Evolutionary conservation across 257 asterid species (phyloP), one percentile per base, ranked within the genome.

Genomic region (Penstemon davidsonii): DNA sequence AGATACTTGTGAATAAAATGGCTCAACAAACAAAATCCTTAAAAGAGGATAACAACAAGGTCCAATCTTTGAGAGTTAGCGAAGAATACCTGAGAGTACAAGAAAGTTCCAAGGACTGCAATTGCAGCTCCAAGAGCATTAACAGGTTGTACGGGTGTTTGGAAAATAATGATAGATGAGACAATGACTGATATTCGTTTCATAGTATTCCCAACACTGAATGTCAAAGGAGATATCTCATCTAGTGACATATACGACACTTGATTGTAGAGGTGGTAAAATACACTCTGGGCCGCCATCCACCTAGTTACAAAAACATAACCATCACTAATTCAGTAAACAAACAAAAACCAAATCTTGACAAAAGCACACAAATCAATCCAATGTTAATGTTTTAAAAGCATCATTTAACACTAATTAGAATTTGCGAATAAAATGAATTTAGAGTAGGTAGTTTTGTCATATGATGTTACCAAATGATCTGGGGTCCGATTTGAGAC

Each of bases 51-150:
- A 25, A 25, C 33, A 25, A 25, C 0, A 25, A 25, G 2, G 33
- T 25, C 33, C 33, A 25, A 25, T 25, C 33, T 25, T 25, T 15
- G 71, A 58, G 54, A 33, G 62, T 50, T 0, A 62, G 63, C 18
- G 65, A 79, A 15, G 18, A 50, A 54, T 76, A 93, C 98, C 97
- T 90, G 98, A 52, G 98, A 93, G 74, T 93, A 93, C 80, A 93
- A 75, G 92, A 93, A 93, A 73, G 98, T 93, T 70, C 98, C 98
- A 33, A 90, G 79, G 71, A 90, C 42, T 2, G 98, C 98, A 4
- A 93, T 88, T 42, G 98, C 97, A 63, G 97, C 98, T 65, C 98
- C 98, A n/a, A 93, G 91, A 61, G 97, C 97, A 62, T 93, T 93
- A 81, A 93, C 80, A 6, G 97, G 98, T 75, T 79, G 90, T 49